Evolutionary conservation across 148 eudicot genomes (phyloP).

Genomic region (Cornus suecica): DNA sequence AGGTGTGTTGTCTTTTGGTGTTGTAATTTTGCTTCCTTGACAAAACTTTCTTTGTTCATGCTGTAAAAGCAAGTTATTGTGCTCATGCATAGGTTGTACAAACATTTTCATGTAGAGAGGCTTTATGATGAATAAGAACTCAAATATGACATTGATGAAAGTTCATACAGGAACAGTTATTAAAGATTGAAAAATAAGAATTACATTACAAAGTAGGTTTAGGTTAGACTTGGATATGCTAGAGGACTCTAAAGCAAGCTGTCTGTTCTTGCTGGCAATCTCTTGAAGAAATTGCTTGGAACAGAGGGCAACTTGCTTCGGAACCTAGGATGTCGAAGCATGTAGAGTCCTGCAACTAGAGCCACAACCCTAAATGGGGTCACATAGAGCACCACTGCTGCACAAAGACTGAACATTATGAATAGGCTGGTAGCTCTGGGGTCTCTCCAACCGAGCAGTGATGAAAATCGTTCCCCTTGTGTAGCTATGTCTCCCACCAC

Average conservation of each 20-base stretch:
- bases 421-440: constrained; percentile 40
- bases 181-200: neutral
- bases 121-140: neutral
- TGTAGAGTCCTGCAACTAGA: constrained; percentile 30
- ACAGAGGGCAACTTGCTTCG: constrained; percentile 39
- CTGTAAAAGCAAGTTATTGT: too few relatives aligned
- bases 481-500: constrained; percentile 45
- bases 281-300: constrained; percentile 41
- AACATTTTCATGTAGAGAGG: too few relatives aligned
- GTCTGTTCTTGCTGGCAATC: constrained; percentile 39
- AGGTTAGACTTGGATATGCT: neutral
- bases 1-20: too few relatives aligned
- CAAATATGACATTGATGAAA: neutral
- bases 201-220: neutral
- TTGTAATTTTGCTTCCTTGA: too few relatives aligned
- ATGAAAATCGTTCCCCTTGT: constrained; percentile 34
- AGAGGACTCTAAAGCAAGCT: constrained; percentile 25
- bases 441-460: constrained; percentile 40
- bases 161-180: neutral
- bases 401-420: constrained; percentile 28
- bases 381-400: constrained; percentile 36
- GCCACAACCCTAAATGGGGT: constrained; percentile 34
- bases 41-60: too few relatives aligned
- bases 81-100: neutral
- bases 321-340: constrained; percentile 37